Evolutionary conservation across 352 stramenopile genomes (phyloP), one percentile per base, ranked within the genome.

Genomic region (Phytophthora palmivora): DNA sequence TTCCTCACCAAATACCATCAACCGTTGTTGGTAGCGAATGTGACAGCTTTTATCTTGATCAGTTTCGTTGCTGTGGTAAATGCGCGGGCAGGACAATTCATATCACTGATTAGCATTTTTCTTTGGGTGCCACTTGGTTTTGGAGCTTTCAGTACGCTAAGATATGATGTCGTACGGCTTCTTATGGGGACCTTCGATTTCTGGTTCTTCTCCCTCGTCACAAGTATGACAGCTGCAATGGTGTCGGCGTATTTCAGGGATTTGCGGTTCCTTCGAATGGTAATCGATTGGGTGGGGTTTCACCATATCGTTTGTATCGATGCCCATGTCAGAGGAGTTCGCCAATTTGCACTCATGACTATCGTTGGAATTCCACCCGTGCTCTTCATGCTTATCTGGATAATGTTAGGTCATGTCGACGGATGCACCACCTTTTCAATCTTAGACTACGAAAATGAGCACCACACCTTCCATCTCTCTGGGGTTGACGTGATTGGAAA

Each of bases 131-230:
- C 63, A 4, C 52, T 77, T 6, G 58, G 53, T 4, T 54, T 73
- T 2, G 68, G 68, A 4, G 67, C 57, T 18, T 33, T 77, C 7
- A 39, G 45, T 6, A 65, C 24, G 24, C 24, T 28, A 28, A 3
- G 24, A 28, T 28, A 28, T 28, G 24, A 28, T 28, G 24, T 28
- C 24, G 24, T 28, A 28, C 56, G 56, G 22, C 37, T 73, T 1
- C 30, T 80, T 12, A 21, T 67, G 12, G 19, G 54, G 30, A 76
- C 68, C 1, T 78, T 78, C 36, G 64, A 80, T 32, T 72, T 78
- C 16, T 80, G 60, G 63, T 78, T 76, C 48, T 77, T 78, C 52
- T 49, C 58, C 19, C 46, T 63, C 50, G 57, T 70, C 16, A 73
- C 67, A 30, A 51, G 45, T 12, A 48, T 57, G 8, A 74, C 58